Base-by-base conservation (phyloP, 495 filamentous ascomycete genomes). In the Gamarada debralockiae region DNA sequence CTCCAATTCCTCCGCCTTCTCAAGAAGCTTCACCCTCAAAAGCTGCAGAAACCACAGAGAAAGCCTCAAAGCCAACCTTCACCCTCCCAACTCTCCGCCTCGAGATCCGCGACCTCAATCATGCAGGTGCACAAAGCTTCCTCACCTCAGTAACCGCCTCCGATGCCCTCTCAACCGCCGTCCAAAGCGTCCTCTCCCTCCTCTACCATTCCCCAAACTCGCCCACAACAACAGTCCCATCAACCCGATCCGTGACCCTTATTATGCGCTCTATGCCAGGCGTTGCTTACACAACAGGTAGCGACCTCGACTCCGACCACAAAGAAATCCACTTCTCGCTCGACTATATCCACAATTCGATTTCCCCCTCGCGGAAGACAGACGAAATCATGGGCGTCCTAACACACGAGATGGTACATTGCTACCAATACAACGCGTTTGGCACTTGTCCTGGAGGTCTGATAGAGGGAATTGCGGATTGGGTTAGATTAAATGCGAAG, bases 291-390 rank as follows among this genome's bases (percentile, higher is more conserved):
- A 98, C 93, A 3, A 88, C 79, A 0, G 89, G 92, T 55, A 80
- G 71, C 13, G 87, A 91, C 33, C 76, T 96, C 6, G 92, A 97
- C 69, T 52, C 78, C 38, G 89, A 95, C 63, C 90, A 97, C 72
- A 97, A 98, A 64, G 90, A 96, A 62, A 96, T 98, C 52, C 90
- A 96, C 70, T 77, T 97, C 71, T 87, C 81, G 3, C 80, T 90
- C 10, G 70, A 78, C 47, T 96, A 96, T 70, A 84, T 97, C 60
- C 56, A 63, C 29, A 23, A 51, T 15, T 64, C 69, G 50, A 65
- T 72, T 50, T 68, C 73, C 2, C 1, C 61, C 0, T 47, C 67
- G 1, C 73, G 72, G 12, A 66, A 66, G 13, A 41, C 66, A n/a
- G 60, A 78, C 27, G 93, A 98, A 70, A 82, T 97, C 51, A 68